Percentiles rank a stretch among this genome's conserved stretches.
Conservation (phyloP, 352 stramenopile genomes). For the Globisporangium viniferum region DNA sequence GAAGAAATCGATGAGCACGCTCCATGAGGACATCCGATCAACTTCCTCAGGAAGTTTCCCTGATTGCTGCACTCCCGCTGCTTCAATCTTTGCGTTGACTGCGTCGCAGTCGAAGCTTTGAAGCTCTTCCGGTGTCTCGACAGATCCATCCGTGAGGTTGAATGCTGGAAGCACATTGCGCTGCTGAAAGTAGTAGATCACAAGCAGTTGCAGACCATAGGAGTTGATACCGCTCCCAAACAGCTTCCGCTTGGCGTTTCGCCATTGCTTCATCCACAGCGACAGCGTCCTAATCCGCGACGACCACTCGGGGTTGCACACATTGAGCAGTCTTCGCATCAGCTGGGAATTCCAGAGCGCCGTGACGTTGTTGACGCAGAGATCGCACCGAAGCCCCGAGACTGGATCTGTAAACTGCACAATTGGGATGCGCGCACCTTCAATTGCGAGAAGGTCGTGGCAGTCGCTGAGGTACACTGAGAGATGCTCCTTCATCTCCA, state of each 20-base stretch:
- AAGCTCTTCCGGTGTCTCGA: slow-evolving; percentile 24
- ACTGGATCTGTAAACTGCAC: slow-evolving; percentile 48
- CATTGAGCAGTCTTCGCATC: slow-evolving; percentile 32
- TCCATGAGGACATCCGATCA: slow-evolving; percentile 20
- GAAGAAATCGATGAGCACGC: slow-evolving; percentile 64
- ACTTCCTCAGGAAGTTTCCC: neutral
- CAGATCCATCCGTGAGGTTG: slow-evolving; percentile 26
- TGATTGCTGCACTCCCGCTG: neutral
- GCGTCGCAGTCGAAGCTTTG: slow-evolving; percentile 17
- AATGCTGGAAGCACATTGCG: slow-evolving; percentile 39
- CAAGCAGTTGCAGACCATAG: slow-evolving; percentile 67
- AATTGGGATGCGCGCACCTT: slow-evolving; percentile 65
- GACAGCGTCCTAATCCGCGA: neutral
- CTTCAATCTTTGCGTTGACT: slow-evolving; percentile 21
- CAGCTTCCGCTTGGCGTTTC: slow-evolving; percentile 25
- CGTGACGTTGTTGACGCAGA: slow-evolving; percentile 82
- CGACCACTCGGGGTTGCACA: neutral
- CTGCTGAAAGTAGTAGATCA: slow-evolving; percentile 68
- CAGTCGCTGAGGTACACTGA: slow-evolving; percentile 42
- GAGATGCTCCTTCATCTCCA: slow-evolving; percentile 72
- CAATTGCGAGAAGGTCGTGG: slow-evolving; percentile 28
- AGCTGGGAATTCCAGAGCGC: slow-evolving; percentile 81
- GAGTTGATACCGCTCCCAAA: slow-evolving; percentile 48
- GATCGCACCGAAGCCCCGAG: slow-evolving; percentile 47
- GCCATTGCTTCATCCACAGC: slow-evolving; percentile 62